Evolutionary conservation across 371 early-diverging fungal genomes (phyloP), one percentile per base, ranked within the genome.

Genomic region (Mucor irregularis): DNA sequence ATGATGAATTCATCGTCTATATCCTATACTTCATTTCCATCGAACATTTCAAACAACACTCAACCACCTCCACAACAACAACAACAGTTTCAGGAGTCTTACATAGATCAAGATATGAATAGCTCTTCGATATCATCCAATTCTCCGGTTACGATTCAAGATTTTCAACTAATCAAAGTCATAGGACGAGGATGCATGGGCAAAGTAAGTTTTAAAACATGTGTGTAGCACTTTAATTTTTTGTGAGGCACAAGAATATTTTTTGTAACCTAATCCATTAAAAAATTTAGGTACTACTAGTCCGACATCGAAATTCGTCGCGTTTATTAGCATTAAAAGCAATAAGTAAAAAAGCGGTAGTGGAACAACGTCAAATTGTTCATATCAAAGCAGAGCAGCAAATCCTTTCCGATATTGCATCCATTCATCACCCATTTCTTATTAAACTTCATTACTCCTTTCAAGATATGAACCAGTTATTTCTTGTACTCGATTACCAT

Each of bases 401-500:
- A 53, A 77, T 86, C 35, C 53, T 89, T 31, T 66, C 76, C 9
- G 70, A 72, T n/a, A 61, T 82, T 54, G 73, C 77, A 6, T 53
- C 74, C 11, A 68, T 75, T n/a, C 66, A 65, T 30, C 96, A 96
- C 49, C 95, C 98, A 8, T 99, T 99, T 82, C 71, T 99, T 34
- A 91, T 98, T 28, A 91, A 90, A 25, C 74, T 99, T 56, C 94
- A 97, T 65, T 89, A 91, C 45, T 91, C 91, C 53, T 97, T 97
- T 78, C 97, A 97, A 74, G 88, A 92, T 16, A 80, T 87, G n/a
- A 87, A 88, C 48, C 89, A 95, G 24, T 67, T 99, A 14, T 98
- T 92, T 76, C 90, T 99, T 64, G 95, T 99, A 6, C 90, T 97
- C 87, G 98, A 99, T 73, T 99, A 94, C 71, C 89, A 96, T 33